Evolutionary conservation across 2,329 filamentous ascomycete species (phyloP).

Genomic region (Cercospora janseana): DNA sequence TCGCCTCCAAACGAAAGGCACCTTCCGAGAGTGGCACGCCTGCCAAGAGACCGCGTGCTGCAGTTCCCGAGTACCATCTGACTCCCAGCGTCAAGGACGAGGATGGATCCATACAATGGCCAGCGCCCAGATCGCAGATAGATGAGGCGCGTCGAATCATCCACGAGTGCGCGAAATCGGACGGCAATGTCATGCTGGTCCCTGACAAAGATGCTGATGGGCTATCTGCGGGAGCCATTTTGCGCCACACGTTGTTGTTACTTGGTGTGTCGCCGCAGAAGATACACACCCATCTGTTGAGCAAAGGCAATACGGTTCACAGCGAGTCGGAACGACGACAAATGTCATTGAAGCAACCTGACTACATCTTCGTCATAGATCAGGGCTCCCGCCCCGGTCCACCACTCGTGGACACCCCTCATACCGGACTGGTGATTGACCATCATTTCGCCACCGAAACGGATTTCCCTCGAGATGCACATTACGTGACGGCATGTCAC

Average conservation of each 20-base stretch:
- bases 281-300: constrained; percentile 59
- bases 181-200: constrained; percentile 57
- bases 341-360: constrained; percentile 53
- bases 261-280: constrained; percentile 56
- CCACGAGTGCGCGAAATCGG: constrained; percentile 53
- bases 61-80: constrained; percentile 48
- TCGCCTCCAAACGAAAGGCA: constrained; percentile 21
- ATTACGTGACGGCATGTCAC: constrained; percentile 61
- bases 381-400: constrained; percentile 60
- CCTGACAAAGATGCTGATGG: constrained; percentile 71
- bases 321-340: constrained; percentile 52
- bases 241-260: constrained; percentile 58
- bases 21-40: constrained; percentile 17
- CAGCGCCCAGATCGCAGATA: constrained; percentile 58
- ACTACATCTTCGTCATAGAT: constrained; percentile 63
- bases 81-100: constrained; percentile 45
- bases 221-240: constrained; percentile 61
- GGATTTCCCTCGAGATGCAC: constrained; percentile 56
- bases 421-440: constrained; percentile 61
- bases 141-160: constrained; percentile 57
- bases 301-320: constrained; percentile 60
- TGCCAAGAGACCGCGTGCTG: constrained; percentile 32
- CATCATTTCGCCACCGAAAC: constrained; percentile 59
- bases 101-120: constrained; percentile 57
- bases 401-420: constrained; percentile 52